Conservation (phyloP, 1,284 basidiomycete genomes). For the Vanrija pseudolonga region DNA sequence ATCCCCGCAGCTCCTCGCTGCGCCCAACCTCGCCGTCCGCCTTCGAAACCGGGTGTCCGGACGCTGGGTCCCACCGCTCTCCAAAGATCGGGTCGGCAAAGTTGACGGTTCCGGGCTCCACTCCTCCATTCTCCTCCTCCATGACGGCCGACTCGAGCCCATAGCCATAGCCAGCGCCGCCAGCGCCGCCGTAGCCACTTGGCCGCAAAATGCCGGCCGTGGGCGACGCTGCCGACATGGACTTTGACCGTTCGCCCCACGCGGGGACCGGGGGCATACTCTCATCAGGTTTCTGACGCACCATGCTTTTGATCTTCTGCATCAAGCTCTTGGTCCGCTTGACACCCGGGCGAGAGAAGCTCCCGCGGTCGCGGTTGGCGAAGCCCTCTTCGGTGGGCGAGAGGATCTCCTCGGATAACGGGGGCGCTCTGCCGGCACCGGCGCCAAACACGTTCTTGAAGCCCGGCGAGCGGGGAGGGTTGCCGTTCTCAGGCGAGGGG, state of each 20-base stretch:
- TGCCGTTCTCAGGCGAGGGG: neutral
- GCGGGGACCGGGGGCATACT: slow-evolving; percentile 5
- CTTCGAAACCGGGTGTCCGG: neutral
- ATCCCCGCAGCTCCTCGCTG: neutral
- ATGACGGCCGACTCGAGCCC: slow-evolving; percentile 4
- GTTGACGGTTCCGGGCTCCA: neutral
- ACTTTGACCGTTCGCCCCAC: slow-evolving; percentile 14
- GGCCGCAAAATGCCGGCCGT: slow-evolving; percentile 1
- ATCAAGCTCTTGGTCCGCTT: slow-evolving; percentile 51
- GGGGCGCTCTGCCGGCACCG: slow-evolving; percentile 8
- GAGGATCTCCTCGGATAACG: neutral
- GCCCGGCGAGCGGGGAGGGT: slow-evolving; percentile 36
- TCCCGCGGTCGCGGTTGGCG: neutral
- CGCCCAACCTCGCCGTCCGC: slow-evolving; percentile 4
- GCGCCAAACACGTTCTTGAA: slow-evolving; percentile 22
- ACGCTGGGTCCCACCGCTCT: no score
- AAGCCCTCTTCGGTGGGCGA: neutral
- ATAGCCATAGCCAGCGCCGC: slow-evolving; percentile 1
- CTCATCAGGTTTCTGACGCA: slow-evolving; percentile 30
- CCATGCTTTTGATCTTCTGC: slow-evolving; percentile 51
- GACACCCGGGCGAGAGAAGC: slow-evolving; percentile 15
- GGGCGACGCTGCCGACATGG: slow-evolving; percentile 16
- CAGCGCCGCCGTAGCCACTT: neutral
- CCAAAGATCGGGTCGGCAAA: neutral
- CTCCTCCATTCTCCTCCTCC: slow-evolving; percentile 7